Conservation (phyloP, 371 early-diverging fungal genomes). For the Rhizomucor pusillus region DNA sequence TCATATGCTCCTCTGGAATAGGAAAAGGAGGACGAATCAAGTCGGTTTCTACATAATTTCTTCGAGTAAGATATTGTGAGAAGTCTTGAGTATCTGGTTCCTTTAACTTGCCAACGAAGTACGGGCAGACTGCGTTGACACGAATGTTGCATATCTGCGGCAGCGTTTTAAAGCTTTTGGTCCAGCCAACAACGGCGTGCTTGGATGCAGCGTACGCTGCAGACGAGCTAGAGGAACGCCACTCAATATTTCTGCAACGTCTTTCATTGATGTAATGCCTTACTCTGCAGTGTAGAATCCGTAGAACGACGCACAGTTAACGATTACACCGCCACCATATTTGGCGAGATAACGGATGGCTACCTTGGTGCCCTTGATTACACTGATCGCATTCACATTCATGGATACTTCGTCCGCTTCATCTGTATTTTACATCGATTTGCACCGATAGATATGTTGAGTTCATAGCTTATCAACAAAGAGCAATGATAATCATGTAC, state of each 20-base stretch:
- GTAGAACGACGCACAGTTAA: constrained; percentile 31
- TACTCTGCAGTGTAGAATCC: neutral
- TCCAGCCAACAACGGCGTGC: constrained; percentile 29
- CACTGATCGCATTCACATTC: constrained; percentile 1
- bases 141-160: constrained; percentile 34
- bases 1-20: neutral
- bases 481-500: too few species aligned
- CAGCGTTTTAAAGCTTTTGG: constrained; percentile 16
- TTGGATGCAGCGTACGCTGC: constrained; percentile 19
- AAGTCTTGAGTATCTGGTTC: neutral
- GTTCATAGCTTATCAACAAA: too few species aligned
- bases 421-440: neutral
- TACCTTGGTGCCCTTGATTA: constrained; percentile 25
- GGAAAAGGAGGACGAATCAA: neutral
- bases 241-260: constrained; percentile 60
- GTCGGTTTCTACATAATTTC: constrained; percentile 1
- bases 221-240: constrained; percentile 5
- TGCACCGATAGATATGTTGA: neutral
- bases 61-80: neutral
- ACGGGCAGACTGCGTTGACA: constrained; percentile 23
- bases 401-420: neutral
- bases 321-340: constrained; percentile 39
- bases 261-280: constrained; percentile 6
- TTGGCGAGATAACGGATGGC: constrained; percentile 38
- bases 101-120: neutral